A percentile compares a stretch with the other conserved stretches of the same genome.
Conservation (phyloP, 768 basidiomycete genomes). For the Kwoniella europaea region DNA sequence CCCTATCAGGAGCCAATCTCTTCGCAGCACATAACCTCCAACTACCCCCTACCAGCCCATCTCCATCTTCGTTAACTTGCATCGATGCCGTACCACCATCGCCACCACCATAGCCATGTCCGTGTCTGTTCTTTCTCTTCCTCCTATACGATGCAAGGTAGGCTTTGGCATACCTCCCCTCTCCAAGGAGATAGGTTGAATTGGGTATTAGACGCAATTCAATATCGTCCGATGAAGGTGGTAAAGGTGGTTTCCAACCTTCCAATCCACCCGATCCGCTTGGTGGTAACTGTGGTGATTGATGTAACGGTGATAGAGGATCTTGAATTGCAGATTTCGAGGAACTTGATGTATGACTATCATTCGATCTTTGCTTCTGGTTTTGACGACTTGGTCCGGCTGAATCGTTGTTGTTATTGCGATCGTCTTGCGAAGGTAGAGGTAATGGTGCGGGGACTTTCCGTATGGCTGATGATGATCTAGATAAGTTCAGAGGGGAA, state of each 20-base stretch:
- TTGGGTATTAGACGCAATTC: conserved; percentile 36
- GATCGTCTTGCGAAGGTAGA: background rate
- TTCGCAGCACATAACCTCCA: conserved; percentile 61
- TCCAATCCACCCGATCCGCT: conserved; percentile 13
- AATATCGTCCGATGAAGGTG: conserved; percentile 38
- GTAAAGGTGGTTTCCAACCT: conserved; percentile 43
- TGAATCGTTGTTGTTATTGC: background rate
- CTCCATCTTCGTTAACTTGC: conserved; percentile 29
- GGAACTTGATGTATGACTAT: background rate
- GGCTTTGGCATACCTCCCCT: conserved; percentile 52
- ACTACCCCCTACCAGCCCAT: conserved; percentile 27
- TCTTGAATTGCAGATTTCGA: conserved; percentile 1
- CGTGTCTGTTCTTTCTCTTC: conserved; percentile 13
- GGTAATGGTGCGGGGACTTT: conserved; percentile 16
- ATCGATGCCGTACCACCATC: background rate
- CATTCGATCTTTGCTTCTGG: conserved; percentile 1
- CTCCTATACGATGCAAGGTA: conserved; percentile 43
- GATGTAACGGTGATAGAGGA: conserved; percentile 48
- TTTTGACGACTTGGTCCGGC: background rate
- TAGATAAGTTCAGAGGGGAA: conserved; percentile 34
- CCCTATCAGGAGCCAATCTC: conserved; percentile 56
- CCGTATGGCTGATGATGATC: conserved; percentile 27
- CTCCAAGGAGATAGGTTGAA: conserved; percentile 42
- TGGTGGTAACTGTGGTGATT: conserved; percentile 41
- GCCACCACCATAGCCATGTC: conserved; percentile 9